These are phyloP conservation scores for Plasmodium coatneyi DNA, from an alignment of 169 alveolate genomes.

Conservation along the genomic window DNA sequence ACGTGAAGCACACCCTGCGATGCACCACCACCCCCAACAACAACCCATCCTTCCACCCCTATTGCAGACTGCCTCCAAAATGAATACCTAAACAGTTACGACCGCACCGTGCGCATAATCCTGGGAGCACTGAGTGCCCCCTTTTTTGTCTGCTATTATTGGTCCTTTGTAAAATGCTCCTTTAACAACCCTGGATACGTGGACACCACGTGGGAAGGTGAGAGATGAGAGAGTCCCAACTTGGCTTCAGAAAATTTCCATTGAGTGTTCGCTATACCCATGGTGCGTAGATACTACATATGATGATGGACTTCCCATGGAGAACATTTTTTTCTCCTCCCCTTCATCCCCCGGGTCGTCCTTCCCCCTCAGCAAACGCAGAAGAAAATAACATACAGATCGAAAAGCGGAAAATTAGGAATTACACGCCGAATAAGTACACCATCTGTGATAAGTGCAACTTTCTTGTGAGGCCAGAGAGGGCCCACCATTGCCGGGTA, in stretches of 20 bases:
- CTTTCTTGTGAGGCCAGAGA: constrained; percentile 63
- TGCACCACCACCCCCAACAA: too few relatives aligned
- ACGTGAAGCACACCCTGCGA: background rate
- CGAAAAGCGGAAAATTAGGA: constrained; percentile 47
- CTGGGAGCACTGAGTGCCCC: constrained; percentile 31
- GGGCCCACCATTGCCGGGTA: constrained; percentile 72
- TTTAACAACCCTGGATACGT: constrained; percentile 39
- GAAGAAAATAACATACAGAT: constrained; percentile 60
- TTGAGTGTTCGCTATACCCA: background rate
- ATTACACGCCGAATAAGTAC: constrained; percentile 54
- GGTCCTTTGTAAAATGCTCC: constrained; percentile 64
- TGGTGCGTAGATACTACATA: background rate
- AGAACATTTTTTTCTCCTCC: background rate
- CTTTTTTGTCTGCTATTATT: constrained; percentile 42
- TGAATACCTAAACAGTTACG: constrained; percentile 45
- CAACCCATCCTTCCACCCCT: background rate
- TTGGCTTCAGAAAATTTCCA: background rate
- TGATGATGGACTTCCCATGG: background rate
- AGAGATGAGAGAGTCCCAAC: background rate
- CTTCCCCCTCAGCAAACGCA: constrained; percentile 23
- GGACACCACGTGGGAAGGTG: constrained; percentile 65
- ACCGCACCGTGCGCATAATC: constrained; percentile 5
- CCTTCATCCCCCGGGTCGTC: background rate
- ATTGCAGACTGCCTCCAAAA: constrained; percentile 43
- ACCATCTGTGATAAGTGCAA: constrained; percentile 56